Evolutionary conservation across 2,329 filamentous ascomycete genomes (phyloP), one percentile per base, ranked within the genome.

Genomic region (Hypocreales sp.): DNA sequence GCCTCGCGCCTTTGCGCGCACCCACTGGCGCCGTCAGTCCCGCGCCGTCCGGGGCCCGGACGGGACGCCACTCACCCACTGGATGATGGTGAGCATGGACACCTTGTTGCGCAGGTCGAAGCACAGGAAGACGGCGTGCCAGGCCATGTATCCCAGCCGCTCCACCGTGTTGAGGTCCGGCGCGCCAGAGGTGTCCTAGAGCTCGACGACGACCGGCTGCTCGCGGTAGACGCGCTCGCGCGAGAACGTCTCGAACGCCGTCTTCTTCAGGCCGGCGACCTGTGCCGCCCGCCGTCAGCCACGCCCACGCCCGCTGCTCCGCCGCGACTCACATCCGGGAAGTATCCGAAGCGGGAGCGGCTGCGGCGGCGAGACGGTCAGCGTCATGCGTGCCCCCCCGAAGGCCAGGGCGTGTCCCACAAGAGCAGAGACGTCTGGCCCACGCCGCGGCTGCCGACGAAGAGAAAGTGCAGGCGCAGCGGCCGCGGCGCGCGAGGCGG

Each of bases 121-220:
- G 31, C 53, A 56, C 18, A 56, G 38, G 30, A 56, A 53, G 0
- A 56, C 36, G 2, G 42, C 49, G 4, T 56, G 50, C 51, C 49
- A 56, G 5, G 37, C 23, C 9, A 55, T 47, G 31, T 53, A 53
- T 13, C 46, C 44, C 17, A 55, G 29, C 5, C 41, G 41, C 25
- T 47, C 38, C 6, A 56, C 43, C 2, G 42, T 50, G 25, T 43
- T 45, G 19, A 56, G 39, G 24, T 56, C 53, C 3, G 47, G 45
- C 15, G 48, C 44, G 36, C 53, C 53, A 15, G 53, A 56, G 34
- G 50, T 56, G 32, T 56, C 53, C 53, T 50, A 56, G 31, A 55
- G 30, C 39, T 56, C 53, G 26, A 51, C 34, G 31, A 39, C 40
- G 2, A 40, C 42, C 23, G 40, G 37, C 20, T 42, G 37, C 16